Percentiles rank a stretch among this genome's conserved stretches.
These are phyloP conservation scores for Heliamphora pulchella DNA, from an alignment of 179 eudicot genomes.

Conservation along the genomic window DNA sequence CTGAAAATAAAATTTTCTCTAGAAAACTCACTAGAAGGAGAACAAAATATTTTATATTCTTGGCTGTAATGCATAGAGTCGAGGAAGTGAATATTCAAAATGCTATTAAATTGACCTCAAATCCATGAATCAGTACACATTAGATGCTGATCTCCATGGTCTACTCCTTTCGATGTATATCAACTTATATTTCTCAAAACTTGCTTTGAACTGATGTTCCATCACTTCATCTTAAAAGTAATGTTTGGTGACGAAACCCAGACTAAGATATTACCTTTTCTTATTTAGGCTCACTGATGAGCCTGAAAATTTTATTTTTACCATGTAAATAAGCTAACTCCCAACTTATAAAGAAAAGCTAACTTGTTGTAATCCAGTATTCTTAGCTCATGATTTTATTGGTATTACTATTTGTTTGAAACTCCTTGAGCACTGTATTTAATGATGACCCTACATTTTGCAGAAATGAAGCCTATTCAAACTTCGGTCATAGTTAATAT, in stretches of 20 bases:
- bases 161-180: background rate
- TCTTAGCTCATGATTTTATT: background rate
- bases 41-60: background rate
- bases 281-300: background rate
- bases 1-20: background rate
- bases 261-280: too few species aligned
- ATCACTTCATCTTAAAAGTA: background rate
- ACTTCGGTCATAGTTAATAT: slow-evolving; percentile 40
- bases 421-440: slow-evolving; percentile 5
- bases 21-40: background rate
- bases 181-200: slow-evolving; percentile 4
- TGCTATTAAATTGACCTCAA: slow-evolving; percentile 4
- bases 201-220: background rate
- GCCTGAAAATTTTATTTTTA: background rate
- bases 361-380: background rate
- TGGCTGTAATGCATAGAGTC: background rate
- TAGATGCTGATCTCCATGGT: background rate
- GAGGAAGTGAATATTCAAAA: background rate
- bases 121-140: background rate
- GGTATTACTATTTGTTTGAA: background rate
- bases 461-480: slow-evolving; percentile 65
- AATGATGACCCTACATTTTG: slow-evolving; percentile 2
- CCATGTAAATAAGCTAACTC: background rate
- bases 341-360: background rate
- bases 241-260: too few species aligned